Base-by-base conservation (phyloP, 176 grass and related monocot species). In the Themeda triandra region DNA sequence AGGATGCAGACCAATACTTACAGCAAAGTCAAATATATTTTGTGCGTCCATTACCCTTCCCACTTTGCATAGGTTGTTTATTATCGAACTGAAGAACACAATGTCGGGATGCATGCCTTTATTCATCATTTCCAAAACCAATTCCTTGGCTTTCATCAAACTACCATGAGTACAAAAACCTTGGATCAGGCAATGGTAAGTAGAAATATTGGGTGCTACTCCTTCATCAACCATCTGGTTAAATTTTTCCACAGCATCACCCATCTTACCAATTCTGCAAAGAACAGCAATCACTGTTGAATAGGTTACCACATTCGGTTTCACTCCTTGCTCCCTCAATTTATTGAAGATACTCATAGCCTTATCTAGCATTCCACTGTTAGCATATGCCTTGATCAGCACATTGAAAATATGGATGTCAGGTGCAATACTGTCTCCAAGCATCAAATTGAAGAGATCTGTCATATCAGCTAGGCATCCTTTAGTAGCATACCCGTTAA, bases 71-170 rank as follows among this genome's bases (percentile, higher is more conserved):
- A 45, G 11, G 42, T 13, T 45, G 42, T 45, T 45, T 45, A 45
- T 45, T 45, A 45, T 45, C 42, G 12, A 45, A 45, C 42, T 45
- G 11, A 45, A 45, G 12, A 45, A 45, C 13, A 45, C 42, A 45
- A 45, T 45, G 42, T 4, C 3, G 74, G 32, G 56, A 35, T 23
- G 2, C 35, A 88, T 66, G n/a, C 23, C 74, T 29, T 59, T 63
- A 9, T 28, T 31, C 18, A 33, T 25, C 83, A 86, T 90, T 69
- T 86, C 83, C 33, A 39, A 31, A 31, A 36, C 37, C 42, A 90
- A 41, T 42, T 83, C 83, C 21, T 18, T 36, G 17, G 83, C 60
- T 40, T 80, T 78, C 18, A 58, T 71, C 41, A 67, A 78, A 86
- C 53, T 21, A 65, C 83, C 88, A 12, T 65, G 27, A 6, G 2